Evolutionary conservation across 169 alveolate species (phyloP), one percentile per base, ranked within the genome.

Genomic region (Eimeria acervulina): DNA sequence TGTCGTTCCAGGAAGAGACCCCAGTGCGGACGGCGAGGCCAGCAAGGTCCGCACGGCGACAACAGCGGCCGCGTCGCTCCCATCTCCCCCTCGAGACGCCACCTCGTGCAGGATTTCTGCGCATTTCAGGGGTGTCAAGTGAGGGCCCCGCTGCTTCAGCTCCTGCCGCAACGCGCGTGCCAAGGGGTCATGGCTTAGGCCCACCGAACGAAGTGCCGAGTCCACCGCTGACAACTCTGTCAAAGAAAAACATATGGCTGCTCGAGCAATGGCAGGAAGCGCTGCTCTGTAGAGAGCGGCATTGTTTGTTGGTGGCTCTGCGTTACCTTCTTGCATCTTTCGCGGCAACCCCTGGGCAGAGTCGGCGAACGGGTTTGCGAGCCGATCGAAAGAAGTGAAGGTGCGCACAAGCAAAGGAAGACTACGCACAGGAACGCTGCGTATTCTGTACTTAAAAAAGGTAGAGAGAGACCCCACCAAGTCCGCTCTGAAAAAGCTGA

Each of bases 401-500:
- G 94, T 52, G 44, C 68, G 76, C 78, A 93, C 68, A 44, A 93
- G 93, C 47, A 44, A 52, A 21, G 96, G 96, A n/a, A 93, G 87
- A n/a, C 90, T 59, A 38, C 93, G 92, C 7, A 93, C 66, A 5
- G 96, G 96, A 5, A 93, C 2, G 80, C 51, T 44, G 44, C 94
- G 61, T 40, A 93, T 68, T 19, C 68, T 61, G 93, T 47, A 47
- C n/a, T 38, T 47, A 42, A 63, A 93, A 31, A 93, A 80, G n/a
- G 83, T 40, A n/a, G 83, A 76, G 17, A 83, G 74, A 17, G 42
- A 44, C 19, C 85, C 61, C 89, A 93, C 88, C 13, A 93, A 55
- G 26, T 93, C 96, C 51, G 80, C 91, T 23, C 90, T 72, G 81
- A 33, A 93, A 44, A 68, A 83, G 4, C 88, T 76, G 52, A 93